Conservation (phyloP, 202 grass and related monocot species). For the Setaria viridis region DNA sequence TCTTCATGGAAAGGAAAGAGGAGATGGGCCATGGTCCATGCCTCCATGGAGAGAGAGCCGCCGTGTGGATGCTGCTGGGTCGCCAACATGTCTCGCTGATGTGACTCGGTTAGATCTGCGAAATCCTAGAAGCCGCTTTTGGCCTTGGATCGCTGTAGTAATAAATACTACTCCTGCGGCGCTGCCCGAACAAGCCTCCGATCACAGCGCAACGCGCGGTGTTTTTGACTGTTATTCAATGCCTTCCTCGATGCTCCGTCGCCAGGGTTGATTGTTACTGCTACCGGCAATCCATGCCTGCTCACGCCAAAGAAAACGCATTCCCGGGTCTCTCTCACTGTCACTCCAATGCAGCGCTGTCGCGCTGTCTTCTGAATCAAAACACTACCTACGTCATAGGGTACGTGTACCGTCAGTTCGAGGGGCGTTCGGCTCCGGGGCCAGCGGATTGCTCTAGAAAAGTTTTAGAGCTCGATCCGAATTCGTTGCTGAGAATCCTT, state of each 20-base stretch:
- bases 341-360: not conserved
- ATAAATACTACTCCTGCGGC: no score
- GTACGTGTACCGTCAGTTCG: not conserved
- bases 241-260: not conserved
- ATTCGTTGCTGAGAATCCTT: not conserved
- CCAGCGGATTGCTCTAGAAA: not conserved
- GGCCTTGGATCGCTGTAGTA: no score
- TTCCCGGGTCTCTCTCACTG: not conserved
- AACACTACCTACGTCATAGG: not conserved
- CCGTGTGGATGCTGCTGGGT: not conserved
- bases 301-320: not conserved
- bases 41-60: no score
- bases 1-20: not conserved
- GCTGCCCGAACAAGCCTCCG: no score
- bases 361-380: not conserved
- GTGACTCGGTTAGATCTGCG: not conserved
- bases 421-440: not conserved
- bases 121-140: not conserved
- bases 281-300: not conserved
- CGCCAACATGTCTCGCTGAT: not conserved
- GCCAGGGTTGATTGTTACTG: not conserved
- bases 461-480: not conserved
- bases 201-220: not conserved
- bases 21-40: not conserved
- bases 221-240: not conserved